Base-by-base conservation (phyloP, 176 grass and related monocot genomes). In the Chloris gayana region DNA sequence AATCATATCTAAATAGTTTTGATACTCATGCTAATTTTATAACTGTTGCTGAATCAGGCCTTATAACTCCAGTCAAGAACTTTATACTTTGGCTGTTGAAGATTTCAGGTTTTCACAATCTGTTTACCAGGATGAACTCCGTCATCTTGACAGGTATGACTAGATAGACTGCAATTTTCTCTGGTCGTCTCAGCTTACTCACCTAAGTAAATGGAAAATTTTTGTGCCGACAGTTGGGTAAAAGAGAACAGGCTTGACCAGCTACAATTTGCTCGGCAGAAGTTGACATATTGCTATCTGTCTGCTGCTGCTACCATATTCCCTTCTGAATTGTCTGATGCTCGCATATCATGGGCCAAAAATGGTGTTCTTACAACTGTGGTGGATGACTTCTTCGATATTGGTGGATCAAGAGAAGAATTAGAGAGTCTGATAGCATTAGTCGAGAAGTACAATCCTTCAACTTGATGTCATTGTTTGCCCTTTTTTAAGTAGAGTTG, bases 371-470 rank as follows among this genome's bases (percentile, higher is more conserved):
- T 97, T 21, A 87, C 89, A 19, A 92, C 87, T 11, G 22, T 92
- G 3, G 75, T 90, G 26, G 91, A 97, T 18, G 94, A 97, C 70
- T 92, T 97, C 75, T 97, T 97, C 24, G 94, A 97, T 37, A 27
- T 88, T 57, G 87, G 80, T 44, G 91, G 94, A 80, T 97, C 94
- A 63, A 82, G 47, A 68, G 89, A 94, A 82, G 94, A 97, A 76
- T 51, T 90, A n/a, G 50, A 87, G 77, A 86, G 81, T 51, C 87
- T 97, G 14, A 63, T 94, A 34, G 3, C 61, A 22, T 84, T 97
- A 85, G 78, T 90, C 27, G 85, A 92, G 73, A 90, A 70, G 91
- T 97, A 90, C 10, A 61, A 61, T 27, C 24, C 10, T 61, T 61
- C 58, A 61, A 61, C 58, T 61, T 61, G 25, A 14, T 61, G n/a